These are phyloP conservation scores for Pinus albicaulis DNA, from an alignment of 75 land plant species.

Conservation along the genomic window DNA sequence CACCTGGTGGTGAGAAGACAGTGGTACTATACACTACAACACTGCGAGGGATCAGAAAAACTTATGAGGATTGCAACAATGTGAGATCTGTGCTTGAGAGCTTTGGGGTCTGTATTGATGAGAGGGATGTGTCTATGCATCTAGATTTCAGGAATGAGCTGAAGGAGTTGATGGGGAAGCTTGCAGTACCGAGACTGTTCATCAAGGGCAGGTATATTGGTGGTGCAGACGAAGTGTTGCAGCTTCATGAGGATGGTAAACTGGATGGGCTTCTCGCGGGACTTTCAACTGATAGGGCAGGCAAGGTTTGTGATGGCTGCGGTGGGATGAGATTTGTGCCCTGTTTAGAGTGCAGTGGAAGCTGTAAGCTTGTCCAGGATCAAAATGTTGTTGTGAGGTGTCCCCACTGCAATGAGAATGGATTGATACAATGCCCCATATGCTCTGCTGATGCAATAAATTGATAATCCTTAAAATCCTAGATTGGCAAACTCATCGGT, in stretches of 20 bases:
- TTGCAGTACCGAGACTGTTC: constrained; percentile 61
- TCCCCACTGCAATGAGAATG: constrained; percentile 88
- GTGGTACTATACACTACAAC: constrained; percentile 80
- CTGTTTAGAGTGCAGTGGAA: constrained; percentile 74
- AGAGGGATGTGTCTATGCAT: constrained; percentile 90
- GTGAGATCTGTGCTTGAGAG: constrained; percentile 46
- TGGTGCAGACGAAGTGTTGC: constrained; percentile 68
- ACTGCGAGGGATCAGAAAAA: constrained; percentile 70
- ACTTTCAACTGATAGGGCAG: constrained; percentile 30
- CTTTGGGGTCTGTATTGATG: constrained; percentile 46
- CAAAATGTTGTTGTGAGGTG: constrained; percentile 27
- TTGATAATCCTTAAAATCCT: too few species aligned
- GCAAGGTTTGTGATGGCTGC: constrained; percentile 73
- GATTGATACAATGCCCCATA: constrained; percentile 79
- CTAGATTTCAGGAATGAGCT: constrained; percentile 72
- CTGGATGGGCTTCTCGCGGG: constrained; percentile 45
- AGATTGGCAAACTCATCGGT: too few species aligned
- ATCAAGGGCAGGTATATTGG: constrained; percentile 72
- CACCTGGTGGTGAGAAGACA: constrained; percentile 60
- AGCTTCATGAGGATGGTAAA: constrained; percentile 61
- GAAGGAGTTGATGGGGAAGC: constrained; percentile 38
- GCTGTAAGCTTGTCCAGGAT: constrained; percentile 57
- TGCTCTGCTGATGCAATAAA: constrained; percentile 38
- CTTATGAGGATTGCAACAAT: constrained; percentile 77
- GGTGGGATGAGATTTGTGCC: constrained; percentile 79